Evolutionary conservation across 495 filamentous ascomycete genomes (phyloP).

Genomic region (Tuber microsphaerosporum): DNA sequence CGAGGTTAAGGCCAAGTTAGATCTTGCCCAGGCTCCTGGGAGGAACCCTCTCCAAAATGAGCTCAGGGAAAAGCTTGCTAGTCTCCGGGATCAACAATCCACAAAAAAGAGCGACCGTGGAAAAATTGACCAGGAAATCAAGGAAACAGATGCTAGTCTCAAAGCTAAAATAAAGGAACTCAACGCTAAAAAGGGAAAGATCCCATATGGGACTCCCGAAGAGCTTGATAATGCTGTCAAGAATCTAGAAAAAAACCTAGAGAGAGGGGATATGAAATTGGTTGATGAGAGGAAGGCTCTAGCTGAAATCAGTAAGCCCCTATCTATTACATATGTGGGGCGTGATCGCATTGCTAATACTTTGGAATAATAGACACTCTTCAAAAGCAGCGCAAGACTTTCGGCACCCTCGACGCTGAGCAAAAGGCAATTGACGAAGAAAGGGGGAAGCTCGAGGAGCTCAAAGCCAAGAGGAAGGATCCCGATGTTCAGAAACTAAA

Average conservation of each 20-base stretch:
- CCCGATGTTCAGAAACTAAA: conserved; percentile 83
- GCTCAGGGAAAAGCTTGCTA: conserved; percentile 61
- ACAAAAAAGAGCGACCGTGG: conserved; percentile 71
- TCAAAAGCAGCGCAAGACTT: conserved; percentile 83
- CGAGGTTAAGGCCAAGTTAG: conserved; percentile 74
- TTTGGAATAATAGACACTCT: conserved; percentile 43
- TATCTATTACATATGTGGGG: background rate
- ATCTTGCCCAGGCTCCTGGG: conserved; percentile 56
- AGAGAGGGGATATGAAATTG: conserved; percentile 78
- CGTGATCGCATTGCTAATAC: conserved; percentile 7
- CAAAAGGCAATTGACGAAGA: conserved; percentile 79
- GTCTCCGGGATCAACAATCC: conserved; percentile 73
- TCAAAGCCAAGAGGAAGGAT: conserved; percentile 79
- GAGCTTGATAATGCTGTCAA: conserved; percentile 79
- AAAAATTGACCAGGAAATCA: conserved; percentile 75
- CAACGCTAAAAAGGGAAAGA: conserved; percentile 67
- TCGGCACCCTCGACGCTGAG: conserved; percentile 68
- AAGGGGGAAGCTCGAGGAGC: conserved; percentile 74
- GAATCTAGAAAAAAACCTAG: conserved; percentile 71
- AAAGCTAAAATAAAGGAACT: conserved; percentile 75
- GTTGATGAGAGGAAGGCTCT: conserved; percentile 96
- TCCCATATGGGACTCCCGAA: conserved; percentile 76
- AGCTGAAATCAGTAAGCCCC: conserved; percentile 60
- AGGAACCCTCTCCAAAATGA: conserved; percentile 72
- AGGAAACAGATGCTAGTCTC: conserved; percentile 71